Conservation (phyloP, 2,329 filamentous ascomycete genomes). For the Ophioceras dolichostomum region DNA sequence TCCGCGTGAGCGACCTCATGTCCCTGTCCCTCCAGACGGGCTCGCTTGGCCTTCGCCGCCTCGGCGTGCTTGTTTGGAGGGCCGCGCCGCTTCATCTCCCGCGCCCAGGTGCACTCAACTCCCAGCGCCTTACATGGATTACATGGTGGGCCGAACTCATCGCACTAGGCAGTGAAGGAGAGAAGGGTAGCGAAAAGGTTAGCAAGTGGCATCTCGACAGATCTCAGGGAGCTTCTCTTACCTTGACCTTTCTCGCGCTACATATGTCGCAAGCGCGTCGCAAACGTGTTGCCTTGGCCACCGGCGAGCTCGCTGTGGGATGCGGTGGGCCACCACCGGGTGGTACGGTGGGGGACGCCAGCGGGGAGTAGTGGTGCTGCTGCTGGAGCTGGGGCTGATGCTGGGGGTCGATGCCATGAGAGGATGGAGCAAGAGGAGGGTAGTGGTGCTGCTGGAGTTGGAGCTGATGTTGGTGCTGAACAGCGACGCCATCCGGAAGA, state of each 20-base stretch:
- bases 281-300: slow-evolving; percentile 32
- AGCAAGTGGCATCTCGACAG: neutral
- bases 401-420: neutral
- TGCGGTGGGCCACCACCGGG: neutral
- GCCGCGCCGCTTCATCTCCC: slow-evolving; percentile 45
- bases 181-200: neutral
- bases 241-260: slow-evolving; percentile 49
- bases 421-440: neutral
- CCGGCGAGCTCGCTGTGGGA: neutral
- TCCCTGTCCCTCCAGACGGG: slow-evolving; percentile 20
- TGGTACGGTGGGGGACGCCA: neutral
- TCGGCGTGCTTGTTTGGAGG: slow-evolving; percentile 48
- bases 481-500: neutral
- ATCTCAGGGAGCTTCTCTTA: slow-evolving; percentile 9
- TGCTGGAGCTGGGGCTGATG: neutral
- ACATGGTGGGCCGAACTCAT: slow-evolving; percentile 43
- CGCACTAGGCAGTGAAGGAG: too few relatives aligned
- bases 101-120: slow-evolving; percentile 44
- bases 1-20: neutral
- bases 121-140: slow-evolving; percentile 42
- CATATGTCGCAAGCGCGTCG: slow-evolving; percentile 50
- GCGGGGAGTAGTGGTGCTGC: neutral
- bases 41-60: slow-evolving; percentile 38
- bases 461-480: neutral
- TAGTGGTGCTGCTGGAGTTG: slow-evolving; percentile 1